Evolutionary conservation across 83 land plant species (phyloP), one percentile per base, ranked within the genome.

Genomic region (Diphasiastrum complanatum): DNA sequence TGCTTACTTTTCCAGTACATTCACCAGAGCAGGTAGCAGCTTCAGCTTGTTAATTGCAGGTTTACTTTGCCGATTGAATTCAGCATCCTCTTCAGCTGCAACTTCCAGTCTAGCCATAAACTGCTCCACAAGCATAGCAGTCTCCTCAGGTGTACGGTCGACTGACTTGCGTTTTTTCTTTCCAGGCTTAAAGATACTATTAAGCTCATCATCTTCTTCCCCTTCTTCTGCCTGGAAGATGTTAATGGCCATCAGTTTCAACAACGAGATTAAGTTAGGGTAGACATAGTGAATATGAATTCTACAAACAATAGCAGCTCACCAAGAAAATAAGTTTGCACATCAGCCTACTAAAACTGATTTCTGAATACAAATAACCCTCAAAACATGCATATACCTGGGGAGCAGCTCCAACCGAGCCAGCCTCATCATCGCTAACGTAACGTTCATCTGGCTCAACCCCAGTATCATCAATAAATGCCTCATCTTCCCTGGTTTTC

Each of bases 401-500:
- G 24, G 97, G 96, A 61, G 75, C 78, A 64, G 75, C 67, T 18
- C 86, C 68, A 36, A 73, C 68, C 47, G 84, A 89, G 35, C 68
- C 74, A 23, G 70, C 72, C 26, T 81, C 93, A 63, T 78, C 68
- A 65, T 89, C 99, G 79, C 92, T 86, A 34, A 74, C 81, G 60
- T 69, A 80, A 2, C 86, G 78, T 22, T 81, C 81, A 30, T 74
- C 78, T 58, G 92, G 97, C 26, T 86, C 86, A 33, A 89, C 87
- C 54, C 97, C 99, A 74, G 67, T 81, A 46, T 95, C 99, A 77
- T 95, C 99, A 50, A 95, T 95, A 66, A 95, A 95, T 26, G 76
- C 76, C 48, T 89, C 85, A 75, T 95, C 99, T 33, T 85, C 96
- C 28, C 68, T 11, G 2, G 82, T 88, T 45, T 85, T 74, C 5